A percentile compares a stretch with the other conserved stretches of the same genome.
phyloP scores from a whole-genome alignment of 345 rosid genomes.

The Triadica sebifera region DNA sequence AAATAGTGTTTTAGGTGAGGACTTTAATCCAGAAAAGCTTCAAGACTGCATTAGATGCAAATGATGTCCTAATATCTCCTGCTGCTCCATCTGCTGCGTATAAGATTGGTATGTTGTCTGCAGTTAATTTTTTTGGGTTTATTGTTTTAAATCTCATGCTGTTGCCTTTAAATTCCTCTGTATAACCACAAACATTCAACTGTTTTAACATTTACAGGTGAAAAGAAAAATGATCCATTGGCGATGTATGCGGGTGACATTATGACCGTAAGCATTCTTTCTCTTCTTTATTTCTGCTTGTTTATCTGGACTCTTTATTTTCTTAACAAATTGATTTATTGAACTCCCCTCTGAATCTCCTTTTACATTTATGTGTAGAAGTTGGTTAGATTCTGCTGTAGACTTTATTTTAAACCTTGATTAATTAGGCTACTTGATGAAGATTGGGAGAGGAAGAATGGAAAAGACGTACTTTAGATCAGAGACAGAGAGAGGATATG shows the following conservation, averaged over 20 bases:
- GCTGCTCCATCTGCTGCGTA: conserved; percentile 93
- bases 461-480: too few relatives aligned
- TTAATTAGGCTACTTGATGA: too few relatives aligned
- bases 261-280: conserved; percentile 63
- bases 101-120: conserved; percentile 57
- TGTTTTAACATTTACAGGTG: conserved; percentile 43
- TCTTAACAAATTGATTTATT: background rate
- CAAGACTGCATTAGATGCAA: conserved; percentile 60
- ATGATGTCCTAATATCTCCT: conserved; percentile 86
- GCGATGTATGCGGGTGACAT: conserved; percentile 96
- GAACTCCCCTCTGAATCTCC: background rate
- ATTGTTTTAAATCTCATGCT: background rate
- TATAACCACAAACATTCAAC: background rate
- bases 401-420: too few relatives aligned
- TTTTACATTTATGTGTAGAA: background rate
- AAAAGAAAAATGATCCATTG: conserved; percentile 86
- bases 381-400: background rate
- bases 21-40: conserved; percentile 68
- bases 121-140: background rate
- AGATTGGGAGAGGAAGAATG: too few relatives aligned
- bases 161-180: background rate
- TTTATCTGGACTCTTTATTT: background rate
- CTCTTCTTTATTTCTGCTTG: background rate
- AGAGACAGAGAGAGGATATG: too few relatives aligned
- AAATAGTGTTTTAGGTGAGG: conserved; percentile 59